Evolutionary conservation across 73 alveolate genomes (phyloP).

Genomic region (Diophrys sp.): DNA sequence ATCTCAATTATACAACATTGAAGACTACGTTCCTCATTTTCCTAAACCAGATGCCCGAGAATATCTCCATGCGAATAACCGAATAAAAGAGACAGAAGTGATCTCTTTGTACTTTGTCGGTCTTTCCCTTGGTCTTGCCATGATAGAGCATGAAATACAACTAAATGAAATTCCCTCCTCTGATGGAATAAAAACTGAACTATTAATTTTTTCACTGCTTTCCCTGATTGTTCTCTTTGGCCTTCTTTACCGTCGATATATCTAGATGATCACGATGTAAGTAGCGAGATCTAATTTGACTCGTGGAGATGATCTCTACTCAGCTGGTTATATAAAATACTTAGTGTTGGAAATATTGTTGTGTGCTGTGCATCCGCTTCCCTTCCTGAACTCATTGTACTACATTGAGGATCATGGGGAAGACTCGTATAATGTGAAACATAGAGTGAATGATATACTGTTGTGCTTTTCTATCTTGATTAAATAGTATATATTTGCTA

Average conservation of each 20-base stretch:
- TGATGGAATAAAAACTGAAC: too few species aligned
- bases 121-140: background rate
- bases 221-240: background rate
- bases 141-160: background rate
- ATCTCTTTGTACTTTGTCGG: background rate
- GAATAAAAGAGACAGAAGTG: background rate
- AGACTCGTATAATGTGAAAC: background rate
- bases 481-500: background rate
- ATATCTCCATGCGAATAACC: background rate
- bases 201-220: background rate
- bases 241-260: background rate
- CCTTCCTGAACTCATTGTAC: background rate
- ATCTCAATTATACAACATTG: background rate
- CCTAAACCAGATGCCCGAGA: background rate
- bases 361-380: background rate
- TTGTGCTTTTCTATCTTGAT: background rate
- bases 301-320: background rate
- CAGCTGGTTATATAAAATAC: background rate
- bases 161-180: too few species aligned
- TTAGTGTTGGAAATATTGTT: background rate
- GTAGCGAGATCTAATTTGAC: background rate
- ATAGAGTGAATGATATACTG: background rate
- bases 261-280: background rate
- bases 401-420: background rate
- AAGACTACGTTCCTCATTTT: background rate